Conservation (phyloP, 2,329 filamentous ascomycete genomes). For the Aspergillus alliaceus region DNA sequence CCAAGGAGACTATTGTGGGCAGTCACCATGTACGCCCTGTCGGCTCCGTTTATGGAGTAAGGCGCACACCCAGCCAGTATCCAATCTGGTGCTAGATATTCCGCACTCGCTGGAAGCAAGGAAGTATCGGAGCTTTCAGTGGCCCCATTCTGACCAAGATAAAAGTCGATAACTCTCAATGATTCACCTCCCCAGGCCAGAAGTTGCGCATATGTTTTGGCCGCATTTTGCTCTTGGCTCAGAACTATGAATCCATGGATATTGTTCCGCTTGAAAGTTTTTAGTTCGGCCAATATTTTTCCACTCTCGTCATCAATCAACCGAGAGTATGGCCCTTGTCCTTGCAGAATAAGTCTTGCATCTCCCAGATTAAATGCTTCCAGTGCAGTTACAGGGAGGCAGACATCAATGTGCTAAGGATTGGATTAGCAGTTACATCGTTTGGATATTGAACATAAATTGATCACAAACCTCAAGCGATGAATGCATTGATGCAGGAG, state of each 20-base stretch:
- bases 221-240: conserved; percentile 17
- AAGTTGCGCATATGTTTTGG: conserved; percentile 19
- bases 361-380: conserved; percentile 30
- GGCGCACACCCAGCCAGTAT: conserved; percentile 64
- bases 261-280: conserved; percentile 38
- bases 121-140: conserved; percentile 14
- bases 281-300: conserved; percentile 27
- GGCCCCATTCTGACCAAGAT: conserved; percentile 20
- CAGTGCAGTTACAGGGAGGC: conserved; percentile 45
- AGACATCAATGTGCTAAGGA: conserved; percentile 41
- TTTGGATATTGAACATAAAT: neutral
- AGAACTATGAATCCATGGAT: conserved; percentile 40
- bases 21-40: conserved; percentile 66
- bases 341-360: conserved; percentile 35
- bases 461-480: conserved; percentile 34
- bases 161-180: conserved; percentile 46
- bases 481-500: conserved; percentile 24
- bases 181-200: conserved; percentile 71
- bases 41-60: conserved; percentile 21
- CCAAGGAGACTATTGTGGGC: conserved; percentile 80
- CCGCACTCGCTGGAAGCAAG: conserved; percentile 36
- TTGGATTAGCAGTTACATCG: conserved; percentile 22
- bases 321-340: conserved; percentile 38
- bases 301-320: conserved; percentile 36
- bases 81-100: conserved; percentile 67